phyloP scores from a whole-genome alignment of 257 asterid genomes.

The Solanum gandarillasii region DNA sequence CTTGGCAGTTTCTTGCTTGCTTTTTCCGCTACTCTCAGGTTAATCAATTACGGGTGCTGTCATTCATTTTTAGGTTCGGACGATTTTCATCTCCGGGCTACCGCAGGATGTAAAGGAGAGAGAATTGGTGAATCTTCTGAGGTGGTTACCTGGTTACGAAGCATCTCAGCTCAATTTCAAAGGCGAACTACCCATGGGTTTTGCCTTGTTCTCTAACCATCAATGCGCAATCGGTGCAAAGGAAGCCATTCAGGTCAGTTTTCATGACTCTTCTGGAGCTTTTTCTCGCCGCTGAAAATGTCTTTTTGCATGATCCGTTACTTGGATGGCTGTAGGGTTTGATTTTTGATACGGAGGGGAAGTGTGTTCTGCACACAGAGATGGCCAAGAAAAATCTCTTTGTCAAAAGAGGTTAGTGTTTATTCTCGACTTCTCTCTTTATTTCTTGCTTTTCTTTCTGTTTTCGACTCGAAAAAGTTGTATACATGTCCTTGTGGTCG shows the following conservation, averaged over 20 bases:
- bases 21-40: not conserved
- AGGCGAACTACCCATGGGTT: slow-evolving; percentile 97
- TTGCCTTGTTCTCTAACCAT: slow-evolving; percentile 74
- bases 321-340: slow-evolving; percentile 43
- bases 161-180: slow-evolving; percentile 97
- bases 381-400: slow-evolving; percentile 99
- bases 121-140: slow-evolving; percentile 83
- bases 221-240: slow-evolving; percentile 88
- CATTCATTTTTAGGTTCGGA: slow-evolving; percentile 39
- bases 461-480: no score
- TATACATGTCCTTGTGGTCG: not conserved
- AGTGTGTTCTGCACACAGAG: slow-evolving; percentile 88
- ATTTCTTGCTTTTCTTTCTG: not conserved
- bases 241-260: slow-evolving; percentile 77
- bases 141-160: slow-evolving; percentile 98
- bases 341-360: slow-evolving; percentile 81
- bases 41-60: not conserved
- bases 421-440: not conserved
- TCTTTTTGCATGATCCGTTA: not conserved
- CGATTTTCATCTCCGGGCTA: slow-evolving; percentile 85
- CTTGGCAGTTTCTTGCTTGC: not conserved
- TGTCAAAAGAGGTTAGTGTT: slow-evolving; percentile 73
- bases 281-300: not conserved
- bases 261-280: not conserved
- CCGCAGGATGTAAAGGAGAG: slow-evolving; percentile 98